These are phyloP conservation scores for Nakazawaea populi DNA, from an alignment of 805 yeast species.

Conservation along the genomic window DNA sequence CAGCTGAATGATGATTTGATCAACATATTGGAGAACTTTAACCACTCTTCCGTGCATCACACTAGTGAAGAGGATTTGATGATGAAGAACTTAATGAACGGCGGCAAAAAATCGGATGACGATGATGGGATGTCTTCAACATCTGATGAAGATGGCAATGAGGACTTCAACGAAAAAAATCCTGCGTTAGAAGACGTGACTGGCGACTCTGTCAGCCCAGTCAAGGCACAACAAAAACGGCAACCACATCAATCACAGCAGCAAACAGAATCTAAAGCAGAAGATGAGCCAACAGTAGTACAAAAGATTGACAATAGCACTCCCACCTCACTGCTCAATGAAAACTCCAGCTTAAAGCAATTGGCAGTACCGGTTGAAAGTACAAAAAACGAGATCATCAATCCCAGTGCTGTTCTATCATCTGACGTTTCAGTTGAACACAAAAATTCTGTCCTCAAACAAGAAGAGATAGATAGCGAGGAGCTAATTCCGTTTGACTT, in stretches of 20 bases:
- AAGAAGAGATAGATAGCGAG: neutral
- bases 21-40: conserved; percentile 3
- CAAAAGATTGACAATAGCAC: neutral
- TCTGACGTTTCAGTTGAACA: neutral
- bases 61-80: neutral
- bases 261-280: neutral
- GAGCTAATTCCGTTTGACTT: conserved; percentile 58
- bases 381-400: too few relatives aligned
- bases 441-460: neutral
- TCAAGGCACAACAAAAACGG: neutral
- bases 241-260: neutral
- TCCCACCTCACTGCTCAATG: too few relatives aligned
- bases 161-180: neutral
- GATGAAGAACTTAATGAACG: neutral
- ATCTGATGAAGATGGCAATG: conserved; percentile 2
- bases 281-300: neutral
- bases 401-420: too few relatives aligned
- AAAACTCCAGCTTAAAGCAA: too few relatives aligned
- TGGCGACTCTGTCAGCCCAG: neutral
- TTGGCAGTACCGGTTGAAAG: too few relatives aligned
- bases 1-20: conserved; percentile 3
- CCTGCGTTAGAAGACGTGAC: neutral
- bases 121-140: neutral
- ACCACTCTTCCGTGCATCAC: neutral
- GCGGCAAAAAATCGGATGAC: neutral